These are phyloP conservation scores for Bocquillonia castaneifolia DNA, from an alignment of 441 rosid genomes.

Conservation along the genomic window DNA sequence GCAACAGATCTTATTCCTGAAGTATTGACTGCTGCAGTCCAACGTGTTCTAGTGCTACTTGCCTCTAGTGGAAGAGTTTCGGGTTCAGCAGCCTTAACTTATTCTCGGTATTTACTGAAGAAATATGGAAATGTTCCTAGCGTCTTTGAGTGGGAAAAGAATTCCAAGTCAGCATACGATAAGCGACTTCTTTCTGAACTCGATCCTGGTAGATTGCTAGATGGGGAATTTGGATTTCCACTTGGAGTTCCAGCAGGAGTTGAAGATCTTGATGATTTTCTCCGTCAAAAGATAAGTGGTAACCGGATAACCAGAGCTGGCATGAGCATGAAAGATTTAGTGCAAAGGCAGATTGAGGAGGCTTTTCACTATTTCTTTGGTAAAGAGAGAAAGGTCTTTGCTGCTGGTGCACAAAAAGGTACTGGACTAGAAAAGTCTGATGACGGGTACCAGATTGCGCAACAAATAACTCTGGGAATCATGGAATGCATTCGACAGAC, in stretches of 20 bases:
- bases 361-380: constrained; percentile 49
- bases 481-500: constrained; percentile 85
- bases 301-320: constrained; percentile 80
- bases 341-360: constrained; percentile 70
- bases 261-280: constrained; percentile 86
- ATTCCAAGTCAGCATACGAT: constrained; percentile 61
- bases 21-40: constrained; percentile 63
- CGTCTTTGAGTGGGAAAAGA: constrained; percentile 89
- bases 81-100: constrained; percentile 61
- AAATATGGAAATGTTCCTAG: constrained; percentile 70
- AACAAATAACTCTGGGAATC: constrained; percentile 67
- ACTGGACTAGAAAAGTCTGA: constrained; percentile 57
- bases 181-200: constrained; percentile 88
- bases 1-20: constrained; percentile 89
- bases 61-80: constrained; percentile 70
- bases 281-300: constrained; percentile 72
- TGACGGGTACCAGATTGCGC: constrained; percentile 77
- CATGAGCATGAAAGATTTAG: constrained; percentile 71
- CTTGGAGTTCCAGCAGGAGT: constrained; percentile 82
- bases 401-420: constrained; percentile 49
- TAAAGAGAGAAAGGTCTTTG: constrained; percentile 61
- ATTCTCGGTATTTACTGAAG: constrained; percentile 73
- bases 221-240: constrained; percentile 75
- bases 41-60: constrained; percentile 57
- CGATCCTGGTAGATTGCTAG: constrained; percentile 69